Evolutionary conservation across 495 filamentous ascomycete genomes (phyloP), one percentile per base, ranked within the genome.

Genomic region (Penicillium dipodomyicola): DNA sequence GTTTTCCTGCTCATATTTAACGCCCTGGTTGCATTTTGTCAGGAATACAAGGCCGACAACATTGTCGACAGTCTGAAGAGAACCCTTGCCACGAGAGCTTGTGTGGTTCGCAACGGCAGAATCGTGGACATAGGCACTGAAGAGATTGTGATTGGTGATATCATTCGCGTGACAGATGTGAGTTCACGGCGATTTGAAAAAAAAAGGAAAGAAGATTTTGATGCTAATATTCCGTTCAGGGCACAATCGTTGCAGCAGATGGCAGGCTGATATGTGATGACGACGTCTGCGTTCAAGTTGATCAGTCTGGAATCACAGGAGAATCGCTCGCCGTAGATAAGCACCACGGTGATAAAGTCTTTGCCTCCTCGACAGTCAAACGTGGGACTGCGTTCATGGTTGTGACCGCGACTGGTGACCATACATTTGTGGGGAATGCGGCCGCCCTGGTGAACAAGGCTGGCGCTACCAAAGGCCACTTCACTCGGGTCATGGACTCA

Each of bases 41-140:
- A 96, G 70, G 91, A 96, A 76, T 93, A 80, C 76, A 88, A 92
- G 70, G 91, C 91, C 62, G 91, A 88, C 68, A 92, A 89, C 50
- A 92, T 95, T 56, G 91, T 96, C 75, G 88, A 91, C n/a, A 87
- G 89, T 64, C 77, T 96, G 69, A 94, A 94, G 80, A 89, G 93
- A 76, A 92, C 88, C 23, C 84, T 96, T 39, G 90, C 91, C 48
- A 81, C 93, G 29, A 92, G 88, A 79, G 90, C 90, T 66, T 82
- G 86, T 40, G 90, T 94, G 62, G 79, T 94, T 64, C 90, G 91
- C 72, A 85, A 92, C 67, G 86, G 88, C 62, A 70, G 74, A 43
- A 77, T 87, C 50, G 76, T 79, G 56, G 90, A 96, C 67, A 74
- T 96, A 58, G 85, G 87, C 67, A 84, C 89, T 50, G 80, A 85